Evolutionary conservation across 2,329 filamentous ascomycete genomes (phyloP).

Genomic region (Nakataea oryzae): DNA sequence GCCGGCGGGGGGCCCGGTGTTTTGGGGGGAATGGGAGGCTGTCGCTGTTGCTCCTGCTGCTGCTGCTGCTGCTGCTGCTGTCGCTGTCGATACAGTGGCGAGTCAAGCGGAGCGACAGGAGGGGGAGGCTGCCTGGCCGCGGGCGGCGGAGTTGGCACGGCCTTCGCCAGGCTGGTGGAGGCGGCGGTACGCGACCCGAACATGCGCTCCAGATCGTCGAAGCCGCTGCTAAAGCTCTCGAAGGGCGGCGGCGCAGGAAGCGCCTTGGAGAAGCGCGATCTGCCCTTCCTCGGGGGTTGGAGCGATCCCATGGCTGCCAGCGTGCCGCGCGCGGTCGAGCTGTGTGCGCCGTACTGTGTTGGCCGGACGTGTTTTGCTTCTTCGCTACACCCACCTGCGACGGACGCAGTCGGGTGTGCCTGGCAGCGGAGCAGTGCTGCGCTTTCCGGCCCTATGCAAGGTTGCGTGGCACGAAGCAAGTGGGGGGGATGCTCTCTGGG

Average conservation of each 20-base stretch:
- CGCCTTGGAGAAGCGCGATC: constrained; percentile 49
- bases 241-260: constrained; percentile 38
- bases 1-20: constrained; percentile 11
- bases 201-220: constrained; percentile 1
- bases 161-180: constrained; percentile 2
- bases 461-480: background rate
- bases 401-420: too few species aligned
- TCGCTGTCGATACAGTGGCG: constrained; percentile 19
- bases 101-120: constrained; percentile 16
- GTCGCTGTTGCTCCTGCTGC: background rate
- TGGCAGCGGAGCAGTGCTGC: background rate
- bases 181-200: constrained; percentile 4
- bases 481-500: too few species aligned
- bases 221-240: constrained; percentile 4
- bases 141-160: constrained; percentile 10
- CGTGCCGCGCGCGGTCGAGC: too few species aligned
- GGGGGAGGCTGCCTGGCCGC: constrained; percentile 10
- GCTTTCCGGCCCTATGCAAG: background rate
- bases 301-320: constrained; percentile 10
- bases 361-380: background rate
- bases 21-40: constrained; percentile 12
- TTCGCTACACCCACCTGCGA: background rate
- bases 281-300: constrained; percentile 25
- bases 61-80: too few species aligned
- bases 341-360: background rate